Conservation (phyloP, 257 asterid genomes). For the Petunia axillaris region DNA sequence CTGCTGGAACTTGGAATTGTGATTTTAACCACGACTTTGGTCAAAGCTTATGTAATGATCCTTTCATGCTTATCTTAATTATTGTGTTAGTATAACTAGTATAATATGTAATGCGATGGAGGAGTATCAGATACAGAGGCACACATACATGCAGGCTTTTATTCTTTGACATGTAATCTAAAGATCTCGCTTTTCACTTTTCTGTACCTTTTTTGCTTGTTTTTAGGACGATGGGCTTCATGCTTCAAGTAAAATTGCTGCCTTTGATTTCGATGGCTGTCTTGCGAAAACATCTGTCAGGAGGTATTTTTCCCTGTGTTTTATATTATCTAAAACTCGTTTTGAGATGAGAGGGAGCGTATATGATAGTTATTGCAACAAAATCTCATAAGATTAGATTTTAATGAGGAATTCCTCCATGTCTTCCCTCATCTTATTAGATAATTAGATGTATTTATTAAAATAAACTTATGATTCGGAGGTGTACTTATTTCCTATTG, state of each 20-base stretch:
- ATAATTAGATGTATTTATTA: not conserved
- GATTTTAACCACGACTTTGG: not conserved
- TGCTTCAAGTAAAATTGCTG: conserved; percentile 88
- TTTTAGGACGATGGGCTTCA: conserved; percentile 77
- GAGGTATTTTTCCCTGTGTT: conserved; percentile 50
- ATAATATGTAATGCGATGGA: not conserved
- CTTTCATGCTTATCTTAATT: not conserved
- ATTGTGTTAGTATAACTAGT: not conserved
- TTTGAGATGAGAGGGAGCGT: not conserved
- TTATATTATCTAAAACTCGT: conserved; percentile 16
- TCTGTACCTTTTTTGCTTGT: not conserved
- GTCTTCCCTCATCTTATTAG: too few species aligned
- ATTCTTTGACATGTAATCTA: conserved; percentile 15
- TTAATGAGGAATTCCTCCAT: too few species aligned
- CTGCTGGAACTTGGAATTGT: not conserved
- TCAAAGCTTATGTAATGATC: not conserved
- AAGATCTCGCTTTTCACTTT: conserved; percentile 1
- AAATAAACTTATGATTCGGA: not conserved
- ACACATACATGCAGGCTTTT: not conserved
- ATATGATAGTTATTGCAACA: not conserved
- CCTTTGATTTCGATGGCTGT: conserved; percentile 99
- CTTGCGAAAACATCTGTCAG: conserved; percentile 83
- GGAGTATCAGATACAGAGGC: not conserved
- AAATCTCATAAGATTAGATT: too few species aligned
- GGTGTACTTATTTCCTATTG: not conserved